phyloP scores from a whole-genome alignment of 257 asterid species.

The Gentiana dahurica region DNA sequence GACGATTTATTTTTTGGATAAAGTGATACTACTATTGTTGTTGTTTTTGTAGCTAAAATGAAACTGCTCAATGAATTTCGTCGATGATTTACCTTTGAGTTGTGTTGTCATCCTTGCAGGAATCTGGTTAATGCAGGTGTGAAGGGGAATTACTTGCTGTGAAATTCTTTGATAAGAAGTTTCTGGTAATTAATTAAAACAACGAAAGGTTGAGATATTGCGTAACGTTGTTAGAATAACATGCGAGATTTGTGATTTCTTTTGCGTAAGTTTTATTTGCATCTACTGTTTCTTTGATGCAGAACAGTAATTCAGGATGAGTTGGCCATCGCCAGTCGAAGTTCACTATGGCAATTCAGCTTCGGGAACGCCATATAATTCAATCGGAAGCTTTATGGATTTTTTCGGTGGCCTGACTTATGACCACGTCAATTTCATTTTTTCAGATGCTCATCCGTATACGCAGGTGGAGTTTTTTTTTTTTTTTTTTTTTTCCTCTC shows the following conservation, averaged over 20 bases:
- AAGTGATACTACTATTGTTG: too few relatives aligned
- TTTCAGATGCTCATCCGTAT: slow-evolving; percentile 52
- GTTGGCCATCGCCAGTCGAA: slow-evolving; percentile 68
- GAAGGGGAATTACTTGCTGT: not conserved
- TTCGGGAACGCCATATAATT: slow-evolving; percentile 64
- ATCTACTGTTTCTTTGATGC: slow-evolving; percentile 9
- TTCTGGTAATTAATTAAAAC: not conserved
- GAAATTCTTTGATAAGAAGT: slow-evolving; percentile 1
- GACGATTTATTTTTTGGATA: too few relatives aligned
- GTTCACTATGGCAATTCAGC: slow-evolving; percentile 48
- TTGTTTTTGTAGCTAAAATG: too few relatives aligned
- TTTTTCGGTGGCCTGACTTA: slow-evolving; percentile 85
- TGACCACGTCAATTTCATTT: slow-evolving; percentile 78
- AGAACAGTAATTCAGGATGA: slow-evolving; percentile 20
- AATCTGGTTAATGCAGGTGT: not conserved
- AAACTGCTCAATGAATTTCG: too few relatives aligned
- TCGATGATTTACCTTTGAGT: not conserved
- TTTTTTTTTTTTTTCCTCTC: not conserved
- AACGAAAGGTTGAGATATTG: not conserved
- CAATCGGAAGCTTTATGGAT: slow-evolving; percentile 82
- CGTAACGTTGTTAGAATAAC: not conserved
- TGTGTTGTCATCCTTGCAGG: not conserved
- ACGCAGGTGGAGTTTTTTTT: slow-evolving; percentile 42
- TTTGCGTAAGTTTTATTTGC: not conserved
- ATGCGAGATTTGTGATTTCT: not conserved